Conservation (phyloP, 108 stramenopile species). For the Schizochytrium sp. region DNA sequence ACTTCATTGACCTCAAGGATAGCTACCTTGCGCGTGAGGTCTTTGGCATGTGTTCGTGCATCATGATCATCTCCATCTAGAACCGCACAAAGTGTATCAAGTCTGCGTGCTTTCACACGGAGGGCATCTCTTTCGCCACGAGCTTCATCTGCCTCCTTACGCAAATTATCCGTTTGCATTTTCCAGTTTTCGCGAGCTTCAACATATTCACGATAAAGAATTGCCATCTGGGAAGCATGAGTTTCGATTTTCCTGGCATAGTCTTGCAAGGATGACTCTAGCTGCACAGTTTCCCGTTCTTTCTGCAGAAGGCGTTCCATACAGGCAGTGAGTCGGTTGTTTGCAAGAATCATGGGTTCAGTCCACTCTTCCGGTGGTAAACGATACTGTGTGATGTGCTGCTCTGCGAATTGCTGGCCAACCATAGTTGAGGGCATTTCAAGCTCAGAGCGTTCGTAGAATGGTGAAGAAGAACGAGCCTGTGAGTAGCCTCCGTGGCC, state of each 20-base stretch:
- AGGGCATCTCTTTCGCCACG: constrained; percentile 72
- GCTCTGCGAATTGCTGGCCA: constrained; percentile 66
- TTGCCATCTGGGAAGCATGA: constrained; percentile 66
- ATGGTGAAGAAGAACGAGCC: not conserved
- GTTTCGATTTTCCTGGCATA: constrained; percentile 69
- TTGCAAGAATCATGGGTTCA: constrained; percentile 69
- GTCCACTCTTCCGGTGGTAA: constrained; percentile 78
- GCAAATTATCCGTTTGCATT: constrained; percentile 12
- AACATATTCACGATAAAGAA: constrained; percentile 70
- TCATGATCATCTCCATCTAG: constrained; percentile 66
- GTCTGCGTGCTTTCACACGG: constrained; percentile 63
- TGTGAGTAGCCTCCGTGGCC: not conserved
- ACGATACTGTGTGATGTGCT: constrained; percentile 64
- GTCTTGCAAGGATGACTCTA: constrained; percentile 64
- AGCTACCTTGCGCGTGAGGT: constrained; percentile 70
- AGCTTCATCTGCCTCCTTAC: constrained; percentile 62
- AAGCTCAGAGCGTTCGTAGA: not conserved
- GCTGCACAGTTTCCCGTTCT: constrained; percentile 69
- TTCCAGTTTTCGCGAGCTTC: constrained; percentile 50
- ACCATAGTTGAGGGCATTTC: constrained; percentile 23
- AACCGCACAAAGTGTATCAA: constrained; percentile 67
- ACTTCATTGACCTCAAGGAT: constrained; percentile 74
- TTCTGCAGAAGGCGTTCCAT: constrained; percentile 72
- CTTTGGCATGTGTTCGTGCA: constrained; percentile 53
- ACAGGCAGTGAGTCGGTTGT: constrained; percentile 72